These are phyloP conservation scores for Leccinum rimulosum DNA, from an alignment of 768 basidiomycete genomes.

Conservation along the genomic window DNA sequence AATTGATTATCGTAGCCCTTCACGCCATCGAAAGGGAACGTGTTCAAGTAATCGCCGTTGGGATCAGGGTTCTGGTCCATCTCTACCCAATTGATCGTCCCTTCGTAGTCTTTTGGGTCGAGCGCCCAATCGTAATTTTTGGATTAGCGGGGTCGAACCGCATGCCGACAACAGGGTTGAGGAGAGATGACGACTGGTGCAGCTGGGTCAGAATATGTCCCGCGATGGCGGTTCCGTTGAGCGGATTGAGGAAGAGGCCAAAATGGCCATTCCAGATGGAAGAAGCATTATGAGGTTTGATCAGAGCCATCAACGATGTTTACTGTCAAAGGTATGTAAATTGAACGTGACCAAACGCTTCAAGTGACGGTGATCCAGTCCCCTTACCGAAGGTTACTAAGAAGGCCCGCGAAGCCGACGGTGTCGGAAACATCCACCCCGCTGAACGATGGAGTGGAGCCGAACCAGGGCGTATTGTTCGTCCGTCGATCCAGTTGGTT, in stretches of 20 bases:
- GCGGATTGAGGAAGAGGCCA: constrained; percentile 26
- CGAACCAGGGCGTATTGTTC: constrained; percentile 13
- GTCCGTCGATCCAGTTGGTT: constrained; percentile 72
- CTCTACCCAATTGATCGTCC: constrained; percentile 30
- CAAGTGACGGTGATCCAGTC: background rate
- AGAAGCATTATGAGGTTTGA: background rate
- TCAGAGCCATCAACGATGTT: constrained; percentile 26
- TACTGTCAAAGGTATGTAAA: constrained; percentile 7
- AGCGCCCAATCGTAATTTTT: constrained; percentile 32
- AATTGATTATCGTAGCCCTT: constrained; percentile 31
- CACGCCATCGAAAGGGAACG: constrained; percentile 25
- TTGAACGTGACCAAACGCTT: background rate
- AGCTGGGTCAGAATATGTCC: constrained; percentile 19
- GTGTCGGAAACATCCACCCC: constrained; percentile 20
- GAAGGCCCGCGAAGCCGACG: constrained; percentile 22
- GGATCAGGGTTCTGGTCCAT: constrained; percentile 19
- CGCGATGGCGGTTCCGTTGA: constrained; percentile 11
- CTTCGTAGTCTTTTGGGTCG: constrained; percentile 31
- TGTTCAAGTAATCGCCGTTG: constrained; percentile 17
- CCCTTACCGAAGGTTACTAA: constrained; percentile 19
- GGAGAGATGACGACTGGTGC: constrained; percentile 22
- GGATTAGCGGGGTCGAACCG: constrained; percentile 29
- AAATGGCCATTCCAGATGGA: constrained; percentile 21
- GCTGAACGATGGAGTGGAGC: constrained; percentile 15
- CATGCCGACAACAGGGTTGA: constrained; percentile 32